Evolutionary conservation across 164 flowering plant genomes (phyloP).

Genomic region (Liquidambar formosana): DNA sequence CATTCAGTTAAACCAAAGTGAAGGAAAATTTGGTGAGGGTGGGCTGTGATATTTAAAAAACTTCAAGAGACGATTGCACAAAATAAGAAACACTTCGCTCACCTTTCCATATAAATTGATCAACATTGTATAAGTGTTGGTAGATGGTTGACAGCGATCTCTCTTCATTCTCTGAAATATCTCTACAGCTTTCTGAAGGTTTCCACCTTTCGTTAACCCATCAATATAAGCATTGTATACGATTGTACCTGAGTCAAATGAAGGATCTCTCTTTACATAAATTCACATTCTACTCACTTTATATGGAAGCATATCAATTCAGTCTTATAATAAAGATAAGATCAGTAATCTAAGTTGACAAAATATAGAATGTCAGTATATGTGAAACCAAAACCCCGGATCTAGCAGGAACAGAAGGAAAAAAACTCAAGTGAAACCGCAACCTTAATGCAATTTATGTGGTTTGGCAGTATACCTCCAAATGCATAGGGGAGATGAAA

Average conservation of each 20-base stretch:
- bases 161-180: conserved; percentile 79
- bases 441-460: too few relatives aligned
- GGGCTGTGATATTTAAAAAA: not conserved
- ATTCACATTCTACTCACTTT: not conserved
- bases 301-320: not conserved
- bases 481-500: too few relatives aligned
- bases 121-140: conserved; percentile 81
- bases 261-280: conserved; percentile 10
- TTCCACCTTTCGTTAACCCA: conserved; percentile 69
- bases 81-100: not conserved
- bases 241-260: conserved; percentile 50
- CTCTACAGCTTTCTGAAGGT: conserved; percentile 60
- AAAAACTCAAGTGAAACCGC: too few relatives aligned
- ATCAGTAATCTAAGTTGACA: too few relatives aligned
- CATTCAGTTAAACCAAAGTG: not conserved
- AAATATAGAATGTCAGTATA: too few relatives aligned
- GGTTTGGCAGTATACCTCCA: too few relatives aligned
- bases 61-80: not conserved
- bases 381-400: too few relatives aligned
- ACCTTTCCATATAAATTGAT: conserved; percentile 90
- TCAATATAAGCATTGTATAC: conserved; percentile 85
- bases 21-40: not conserved
- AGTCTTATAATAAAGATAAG: too few relatives aligned
- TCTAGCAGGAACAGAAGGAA: too few relatives aligned
- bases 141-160: conserved; percentile 63